Conservation (phyloP, 306 rosid genomes). For the Cucumis cinereus region DNA sequence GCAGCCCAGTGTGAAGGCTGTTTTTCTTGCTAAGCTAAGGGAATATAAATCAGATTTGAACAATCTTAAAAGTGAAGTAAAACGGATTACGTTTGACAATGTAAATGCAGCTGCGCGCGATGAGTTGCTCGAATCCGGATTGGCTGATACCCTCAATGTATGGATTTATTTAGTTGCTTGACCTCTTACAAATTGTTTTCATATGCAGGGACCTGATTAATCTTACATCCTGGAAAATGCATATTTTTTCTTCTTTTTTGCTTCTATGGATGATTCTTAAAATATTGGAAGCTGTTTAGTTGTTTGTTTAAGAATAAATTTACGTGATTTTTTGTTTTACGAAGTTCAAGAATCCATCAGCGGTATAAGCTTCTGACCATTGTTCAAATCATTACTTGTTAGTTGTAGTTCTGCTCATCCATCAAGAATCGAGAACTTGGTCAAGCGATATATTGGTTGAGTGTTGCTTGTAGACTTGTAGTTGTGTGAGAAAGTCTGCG, state of each 20-base stretch:
- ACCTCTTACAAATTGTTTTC: background rate
- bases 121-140: slow-evolving; percentile 90
- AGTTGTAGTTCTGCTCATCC: background rate
- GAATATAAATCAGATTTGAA: slow-evolving; percentile 91
- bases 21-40: slow-evolving; percentile 84
- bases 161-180: slow-evolving; percentile 2
- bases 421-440: background rate
- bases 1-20: slow-evolving; percentile 71
- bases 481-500: background rate
- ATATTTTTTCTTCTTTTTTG: background rate
- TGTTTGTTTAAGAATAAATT: background rate
- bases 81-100: slow-evolving; percentile 62
- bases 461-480: background rate
- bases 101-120: slow-evolving; percentile 70
- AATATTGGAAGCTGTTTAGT: background rate
- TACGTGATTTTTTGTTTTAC: background rate
- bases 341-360: background rate
- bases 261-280: background rate
- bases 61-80: slow-evolving; percentile 71
- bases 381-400: background rate
- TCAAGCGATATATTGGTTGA: background rate
- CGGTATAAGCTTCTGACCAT: no score
- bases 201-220: background rate
- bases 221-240: background rate
- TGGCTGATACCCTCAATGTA: slow-evolving; percentile 88